Conservation (phyloP, 768 basidiomycete species). For the Russula brevipes region DNA sequence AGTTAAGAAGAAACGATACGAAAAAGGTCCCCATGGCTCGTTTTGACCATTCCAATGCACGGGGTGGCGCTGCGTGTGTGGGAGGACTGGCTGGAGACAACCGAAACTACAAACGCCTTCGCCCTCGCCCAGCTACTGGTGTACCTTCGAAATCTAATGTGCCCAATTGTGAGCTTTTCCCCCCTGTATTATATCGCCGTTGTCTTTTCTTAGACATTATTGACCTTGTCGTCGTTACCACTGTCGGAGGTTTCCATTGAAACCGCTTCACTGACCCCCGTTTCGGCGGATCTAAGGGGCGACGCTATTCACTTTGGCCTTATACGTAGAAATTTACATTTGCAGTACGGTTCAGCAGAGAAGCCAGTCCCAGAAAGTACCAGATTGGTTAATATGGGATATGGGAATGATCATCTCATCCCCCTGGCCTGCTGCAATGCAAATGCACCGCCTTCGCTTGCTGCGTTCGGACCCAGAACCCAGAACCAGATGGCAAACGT, state of each 20-base stretch:
- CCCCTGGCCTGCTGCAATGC: background rate
- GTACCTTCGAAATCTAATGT: background rate
- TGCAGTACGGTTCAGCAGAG: background rate
- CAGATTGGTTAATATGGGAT: background rate
- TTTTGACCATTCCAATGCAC: background rate
- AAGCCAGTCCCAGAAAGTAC: background rate
- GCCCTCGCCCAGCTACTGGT: background rate
- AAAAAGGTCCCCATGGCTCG: background rate
- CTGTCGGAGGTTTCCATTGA: conserved; percentile 14
- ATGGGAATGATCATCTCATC: conserved; percentile 3
- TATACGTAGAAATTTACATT: background rate
- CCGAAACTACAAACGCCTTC: background rate
- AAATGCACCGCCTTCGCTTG: conserved; percentile 3
- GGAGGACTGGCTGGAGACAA: background rate
- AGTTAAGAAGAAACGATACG: background rate
- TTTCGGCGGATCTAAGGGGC: background rate
- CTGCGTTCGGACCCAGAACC: background rate
- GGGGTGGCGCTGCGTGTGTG: conserved; percentile 4
- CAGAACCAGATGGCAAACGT: background rate
- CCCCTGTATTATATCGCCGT: conserved; percentile 7
- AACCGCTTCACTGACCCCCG: background rate
- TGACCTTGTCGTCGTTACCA: background rate
- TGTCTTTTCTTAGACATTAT: conserved; percentile 6
- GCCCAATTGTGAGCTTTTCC: background rate
- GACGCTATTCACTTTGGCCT: background rate